These are phyloP conservation scores for Amphibolis antarctica DNA, from an alignment of 106 monocot species.

Conservation along the genomic window DNA sequence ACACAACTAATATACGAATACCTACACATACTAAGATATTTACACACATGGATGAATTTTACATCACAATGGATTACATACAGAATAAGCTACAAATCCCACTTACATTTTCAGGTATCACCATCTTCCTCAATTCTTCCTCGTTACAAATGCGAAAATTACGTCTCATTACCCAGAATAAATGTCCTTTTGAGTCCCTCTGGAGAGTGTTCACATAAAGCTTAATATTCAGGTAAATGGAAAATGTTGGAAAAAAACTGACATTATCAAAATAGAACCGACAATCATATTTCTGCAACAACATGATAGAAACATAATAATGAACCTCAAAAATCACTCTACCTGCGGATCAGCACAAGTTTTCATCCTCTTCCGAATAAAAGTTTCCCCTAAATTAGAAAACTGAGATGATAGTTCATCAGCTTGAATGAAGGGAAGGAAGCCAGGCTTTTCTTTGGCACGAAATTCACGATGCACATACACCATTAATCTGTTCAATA, in stretches of 20 bases:
- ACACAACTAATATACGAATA: too few species aligned
- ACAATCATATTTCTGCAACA: background rate
- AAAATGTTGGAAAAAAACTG: background rate
- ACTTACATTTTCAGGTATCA: slow-evolving; percentile 86
- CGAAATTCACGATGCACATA: slow-evolving; percentile 85
- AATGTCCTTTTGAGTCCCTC: slow-evolving; percentile 35
- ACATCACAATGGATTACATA: background rate
- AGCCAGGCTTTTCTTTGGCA: slow-evolving; percentile 67
- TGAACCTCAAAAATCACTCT: background rate
- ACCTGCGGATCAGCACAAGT: slow-evolving; percentile 89
- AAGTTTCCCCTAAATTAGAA: slow-evolving; percentile 51
- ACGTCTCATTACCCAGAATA: slow-evolving; percentile 52
- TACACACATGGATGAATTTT: background rate
- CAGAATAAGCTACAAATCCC: background rate
- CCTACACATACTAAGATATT: too few species aligned
- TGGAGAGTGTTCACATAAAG: slow-evolving; percentile 11
- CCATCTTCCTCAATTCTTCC: slow-evolving; percentile 79
- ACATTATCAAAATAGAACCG: background rate
- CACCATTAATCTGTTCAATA: slow-evolving; percentile 65
- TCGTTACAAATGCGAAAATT: slow-evolving; percentile 74
- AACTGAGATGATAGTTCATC: slow-evolving; percentile 65
- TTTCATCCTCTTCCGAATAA: slow-evolving; percentile 68
- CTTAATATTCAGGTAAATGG: background rate
- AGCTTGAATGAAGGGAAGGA: slow-evolving; percentile 51
- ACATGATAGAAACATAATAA: background rate